A percentile compares a stretch with the other conserved stretches of the same genome.
Evolutionary conservation across 345 rosid genomes (phyloP).

Genomic region (Diplotaxis tenuifolia): DNA sequence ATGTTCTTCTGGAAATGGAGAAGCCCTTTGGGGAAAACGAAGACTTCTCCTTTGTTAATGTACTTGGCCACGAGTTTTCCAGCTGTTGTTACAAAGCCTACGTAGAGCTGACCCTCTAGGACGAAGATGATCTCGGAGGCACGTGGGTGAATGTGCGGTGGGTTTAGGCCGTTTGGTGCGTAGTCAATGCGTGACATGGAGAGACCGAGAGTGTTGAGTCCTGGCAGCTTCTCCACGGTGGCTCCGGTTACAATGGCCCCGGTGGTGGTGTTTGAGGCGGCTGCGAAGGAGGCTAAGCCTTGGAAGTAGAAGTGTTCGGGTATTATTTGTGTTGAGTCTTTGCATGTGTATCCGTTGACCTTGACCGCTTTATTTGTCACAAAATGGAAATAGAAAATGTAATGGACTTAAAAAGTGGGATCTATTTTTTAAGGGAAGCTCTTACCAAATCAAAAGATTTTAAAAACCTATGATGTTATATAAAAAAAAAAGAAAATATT

Average conservation of each 20-base stretch:
- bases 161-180: constrained; percentile 57
- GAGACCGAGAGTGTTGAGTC: constrained; percentile 39
- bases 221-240: constrained; percentile 38
- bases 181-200: constrained; percentile 47
- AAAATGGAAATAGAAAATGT: background rate
- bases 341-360: constrained; percentile 39
- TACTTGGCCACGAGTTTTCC: constrained; percentile 43
- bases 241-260: constrained; percentile 37
- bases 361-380: constrained; percentile 23
- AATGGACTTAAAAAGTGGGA: too few species aligned
- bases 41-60: constrained; percentile 50
- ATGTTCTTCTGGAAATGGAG: constrained; percentile 58
- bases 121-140: constrained; percentile 54
- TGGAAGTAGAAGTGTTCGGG: constrained; percentile 31
- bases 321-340: constrained; percentile 27
- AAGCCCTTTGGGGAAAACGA: constrained; percentile 56
- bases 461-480: too few species aligned
- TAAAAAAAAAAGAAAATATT: too few species aligned
- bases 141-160: constrained; percentile 41
- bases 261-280: constrained; percentile 8
- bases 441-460: background rate
- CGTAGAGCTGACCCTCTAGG: constrained; percentile 51
- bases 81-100: constrained; percentile 56
- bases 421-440: background rate
- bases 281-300: constrained; percentile 17